These are phyloP conservation scores for Coelastrella sp. DNA, from an alignment of 139 green algal species.

Conservation along the genomic window DNA sequence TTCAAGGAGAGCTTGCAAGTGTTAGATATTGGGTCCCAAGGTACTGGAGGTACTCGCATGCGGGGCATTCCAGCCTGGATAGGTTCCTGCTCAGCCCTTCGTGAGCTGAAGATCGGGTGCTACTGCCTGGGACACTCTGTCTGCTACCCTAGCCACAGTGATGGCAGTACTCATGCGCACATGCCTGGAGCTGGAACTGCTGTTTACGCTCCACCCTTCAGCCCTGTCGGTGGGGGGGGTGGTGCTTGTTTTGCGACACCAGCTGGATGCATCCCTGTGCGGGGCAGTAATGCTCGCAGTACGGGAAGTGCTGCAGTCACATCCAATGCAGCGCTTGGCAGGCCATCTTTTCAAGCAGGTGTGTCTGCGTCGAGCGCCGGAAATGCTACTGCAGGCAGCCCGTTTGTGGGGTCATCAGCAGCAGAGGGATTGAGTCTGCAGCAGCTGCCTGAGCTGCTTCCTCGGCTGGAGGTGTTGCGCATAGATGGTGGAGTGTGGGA, in stretches of 20 bases:
- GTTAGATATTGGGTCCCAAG: constrained; percentile 7
- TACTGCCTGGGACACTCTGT: no score
- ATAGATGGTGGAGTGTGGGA: constrained; percentile 43
- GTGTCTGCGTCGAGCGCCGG: no score
- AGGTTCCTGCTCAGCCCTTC: background rate
- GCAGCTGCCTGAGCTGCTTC: constrained; percentile 39
- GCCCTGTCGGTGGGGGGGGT: no score
- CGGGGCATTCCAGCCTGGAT: constrained; percentile 33
- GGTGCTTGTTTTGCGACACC: no score
- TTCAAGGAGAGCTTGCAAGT: constrained; percentile 11
- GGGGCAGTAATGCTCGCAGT: no score
- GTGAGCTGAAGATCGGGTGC: constrained; percentile 7
- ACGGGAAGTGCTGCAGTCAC: no score
- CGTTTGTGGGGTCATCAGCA: background rate
- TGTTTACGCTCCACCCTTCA: background rate
- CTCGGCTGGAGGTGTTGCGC: constrained; percentile 22
- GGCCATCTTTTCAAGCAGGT: background rate
- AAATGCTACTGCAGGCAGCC: no score
- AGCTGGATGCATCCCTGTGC: no score
- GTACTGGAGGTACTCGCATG: background rate
- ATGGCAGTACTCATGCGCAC: no score
- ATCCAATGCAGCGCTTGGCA: no score
- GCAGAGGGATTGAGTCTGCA: background rate
- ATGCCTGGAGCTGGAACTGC: background rate
- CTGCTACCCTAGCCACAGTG: no score